Percentiles rank a stretch among this genome's conserved stretches.
phyloP scores from a whole-genome alignment of 257 asterid species.

The Solanum habrochaites region DNA sequence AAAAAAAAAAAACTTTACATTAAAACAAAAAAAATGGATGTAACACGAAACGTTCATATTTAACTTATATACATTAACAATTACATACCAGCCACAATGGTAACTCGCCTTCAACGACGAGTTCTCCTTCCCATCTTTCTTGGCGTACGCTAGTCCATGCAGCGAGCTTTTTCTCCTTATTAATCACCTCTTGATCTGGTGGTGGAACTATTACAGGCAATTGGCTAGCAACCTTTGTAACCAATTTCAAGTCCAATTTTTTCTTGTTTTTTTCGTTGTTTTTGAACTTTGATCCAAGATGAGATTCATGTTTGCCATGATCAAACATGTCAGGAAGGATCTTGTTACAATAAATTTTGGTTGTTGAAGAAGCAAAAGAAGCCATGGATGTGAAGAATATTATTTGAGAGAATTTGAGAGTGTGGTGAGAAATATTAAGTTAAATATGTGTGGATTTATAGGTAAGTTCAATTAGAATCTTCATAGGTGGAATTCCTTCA shows the following conservation, averaged over 20 bases:
- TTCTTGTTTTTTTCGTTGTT: not conserved
- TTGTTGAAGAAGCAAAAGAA: constrained; percentile 24
- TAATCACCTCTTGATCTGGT: constrained; percentile 1
- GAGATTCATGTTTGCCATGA: constrained; percentile 9
- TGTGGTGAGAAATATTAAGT: not conserved
- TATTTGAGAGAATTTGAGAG: not conserved
- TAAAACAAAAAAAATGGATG: not conserved
- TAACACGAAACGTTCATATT: not conserved
- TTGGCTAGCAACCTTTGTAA: constrained; percentile 36
- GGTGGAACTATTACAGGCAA: constrained; percentile 23
- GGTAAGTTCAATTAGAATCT: constrained; percentile 33
- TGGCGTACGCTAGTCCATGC: constrained; percentile 86
- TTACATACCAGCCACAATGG: constrained; percentile 74
- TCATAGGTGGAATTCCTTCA: constrained; percentile 31
- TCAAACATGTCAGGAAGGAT: constrained; percentile 7
- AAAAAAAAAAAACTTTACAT: not conserved
- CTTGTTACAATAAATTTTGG: constrained; percentile 10
- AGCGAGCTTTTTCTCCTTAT: constrained; percentile 27
- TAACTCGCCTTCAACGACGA: constrained; percentile 68
- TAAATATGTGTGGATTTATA: constrained; percentile 18
- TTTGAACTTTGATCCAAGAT: constrained; percentile 3
- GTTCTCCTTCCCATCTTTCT: constrained; percentile 91
- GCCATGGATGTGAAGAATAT: constrained; percentile 33
- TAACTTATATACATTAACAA: not conserved
- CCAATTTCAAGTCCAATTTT: not conserved